Evolutionary conservation across 2,329 filamentous ascomycete genomes (phyloP).

Genomic region (Scedosporium aurantiacum): DNA sequence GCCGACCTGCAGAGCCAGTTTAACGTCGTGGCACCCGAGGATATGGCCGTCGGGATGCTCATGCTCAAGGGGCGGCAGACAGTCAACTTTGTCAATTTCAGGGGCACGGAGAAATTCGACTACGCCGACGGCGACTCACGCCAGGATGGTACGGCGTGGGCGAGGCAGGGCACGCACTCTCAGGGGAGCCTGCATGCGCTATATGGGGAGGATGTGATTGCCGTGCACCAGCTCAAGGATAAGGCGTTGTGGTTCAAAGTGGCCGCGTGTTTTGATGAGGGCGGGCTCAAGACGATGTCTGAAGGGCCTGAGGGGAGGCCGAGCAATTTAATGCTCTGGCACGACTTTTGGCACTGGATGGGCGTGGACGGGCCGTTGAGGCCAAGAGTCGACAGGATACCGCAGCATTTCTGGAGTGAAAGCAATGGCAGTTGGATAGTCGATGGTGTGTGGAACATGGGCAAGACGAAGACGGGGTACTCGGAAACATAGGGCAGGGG

Average conservation of each 20-base stretch:
- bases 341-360: slow-evolving; percentile 15
- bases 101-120: slow-evolving; percentile 19
- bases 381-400: slow-evolving; percentile 15
- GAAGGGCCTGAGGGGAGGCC: slow-evolving; percentile 5
- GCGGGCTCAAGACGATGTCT: slow-evolving; percentile 15
- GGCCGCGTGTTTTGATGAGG: slow-evolving; percentile 18
- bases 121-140: slow-evolving; percentile 18
- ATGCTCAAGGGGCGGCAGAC: slow-evolving; percentile 16
- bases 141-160: slow-evolving; percentile 18
- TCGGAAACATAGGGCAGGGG: slow-evolving; percentile 9
- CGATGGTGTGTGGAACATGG: slow-evolving; percentile 17
- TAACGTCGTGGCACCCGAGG: slow-evolving; percentile 18
- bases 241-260: slow-evolving; percentile 17
- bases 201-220: slow-evolving; percentile 13
- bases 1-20: slow-evolving; percentile 15
- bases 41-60: slow-evolving; percentile 18
- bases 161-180: slow-evolving; percentile 15
- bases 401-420: slow-evolving; percentile 12
- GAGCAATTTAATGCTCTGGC: slow-evolving; percentile 12
- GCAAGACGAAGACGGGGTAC: slow-evolving; percentile 13
- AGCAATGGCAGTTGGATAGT: slow-evolving; percentile 15
- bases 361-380: slow-evolving; percentile 12
- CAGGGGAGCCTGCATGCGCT: slow-evolving; percentile 16
- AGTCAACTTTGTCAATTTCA: slow-evolving; percentile 18
- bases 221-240: slow-evolving; percentile 18